phyloP scores from a whole-genome alignment of 2,329 filamentous ascomycete genomes.

The Penicillium paneum region DNA sequence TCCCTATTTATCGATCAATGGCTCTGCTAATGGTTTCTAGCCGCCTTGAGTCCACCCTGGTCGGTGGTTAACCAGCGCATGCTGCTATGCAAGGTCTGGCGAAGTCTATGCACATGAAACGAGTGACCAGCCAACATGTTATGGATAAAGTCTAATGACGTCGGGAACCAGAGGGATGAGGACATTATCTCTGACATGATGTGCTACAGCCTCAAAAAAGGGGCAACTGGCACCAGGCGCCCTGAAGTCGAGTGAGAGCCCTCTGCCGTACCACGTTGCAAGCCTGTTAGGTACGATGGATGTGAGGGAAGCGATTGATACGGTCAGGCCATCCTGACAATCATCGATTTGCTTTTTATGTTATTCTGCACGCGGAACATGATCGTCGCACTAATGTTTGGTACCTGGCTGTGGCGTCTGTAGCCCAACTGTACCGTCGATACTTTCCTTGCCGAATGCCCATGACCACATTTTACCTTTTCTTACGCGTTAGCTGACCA shows the following conservation, averaged over 20 bases:
- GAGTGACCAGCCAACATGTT: background rate
- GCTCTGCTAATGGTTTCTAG: background rate
- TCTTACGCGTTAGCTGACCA: conserved; percentile 4
- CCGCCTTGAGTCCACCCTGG: background rate
- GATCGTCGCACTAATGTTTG: conserved; percentile 15
- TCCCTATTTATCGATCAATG: conserved; percentile 2
- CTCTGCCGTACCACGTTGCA: background rate
- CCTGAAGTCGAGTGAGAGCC: background rate
- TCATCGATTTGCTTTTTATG: background rate
- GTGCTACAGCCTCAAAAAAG: background rate
- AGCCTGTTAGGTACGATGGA: conserved; percentile 1
- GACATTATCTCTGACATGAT: background rate
- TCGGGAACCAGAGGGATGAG: background rate
- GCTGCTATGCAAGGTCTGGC: conserved; percentile 6
- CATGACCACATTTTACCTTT: conserved; percentile 1
- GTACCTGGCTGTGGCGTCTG: conserved; percentile 8
- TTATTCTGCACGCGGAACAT: conserved; percentile 13
- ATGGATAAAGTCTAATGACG: background rate
- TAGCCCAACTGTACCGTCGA: conserved; percentile 13
- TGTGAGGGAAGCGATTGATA: conserved; percentile 6
- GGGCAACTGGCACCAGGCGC: background rate
- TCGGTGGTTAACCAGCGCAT: background rate
- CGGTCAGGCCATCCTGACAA: conserved; percentile 12
- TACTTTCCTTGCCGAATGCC: conserved; percentile 10
- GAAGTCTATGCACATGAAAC: conserved; percentile 4